A percentile compares a stretch with the other conserved stretches of the same genome.
Evolutionary conservation across 768 basidiomycete species (phyloP).

Genomic region (Suillus spraguei): DNA sequence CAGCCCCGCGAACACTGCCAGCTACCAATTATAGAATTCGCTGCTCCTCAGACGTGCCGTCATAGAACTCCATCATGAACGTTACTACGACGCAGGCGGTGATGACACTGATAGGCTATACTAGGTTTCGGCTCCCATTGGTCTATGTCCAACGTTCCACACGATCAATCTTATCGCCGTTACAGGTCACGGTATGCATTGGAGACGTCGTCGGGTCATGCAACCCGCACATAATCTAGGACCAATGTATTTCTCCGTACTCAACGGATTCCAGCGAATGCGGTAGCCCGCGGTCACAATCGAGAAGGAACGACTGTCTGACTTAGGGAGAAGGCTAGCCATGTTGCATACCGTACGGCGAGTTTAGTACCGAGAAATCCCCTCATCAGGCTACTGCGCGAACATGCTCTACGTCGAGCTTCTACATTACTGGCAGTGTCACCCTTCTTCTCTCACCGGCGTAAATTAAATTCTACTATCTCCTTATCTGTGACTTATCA

Average conservation of each 20-base stretch:
- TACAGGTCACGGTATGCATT: neutral
- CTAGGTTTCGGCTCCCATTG: neutral
- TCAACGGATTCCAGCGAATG: neutral
- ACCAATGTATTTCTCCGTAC: neutral
- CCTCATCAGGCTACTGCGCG: neutral
- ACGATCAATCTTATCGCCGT: neutral
- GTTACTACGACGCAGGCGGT: constrained; percentile 3
- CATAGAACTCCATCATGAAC: constrained; percentile 6
- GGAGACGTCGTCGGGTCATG: neutral
- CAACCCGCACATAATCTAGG: neutral
- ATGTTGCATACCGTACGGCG: neutral
- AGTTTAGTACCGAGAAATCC: neutral
- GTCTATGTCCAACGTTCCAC: neutral
- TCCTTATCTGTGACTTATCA: neutral
- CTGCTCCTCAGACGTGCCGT: constrained; percentile 6
- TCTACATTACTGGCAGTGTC: neutral
- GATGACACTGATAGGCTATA: constrained; percentile 9
- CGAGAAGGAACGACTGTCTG: neutral
- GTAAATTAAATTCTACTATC: neutral
- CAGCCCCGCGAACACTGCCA: constrained; percentile 1
- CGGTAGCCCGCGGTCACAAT: neutral
- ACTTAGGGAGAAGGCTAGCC: neutral
- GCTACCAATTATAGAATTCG: constrained; percentile 3
- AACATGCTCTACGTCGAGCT: neutral
- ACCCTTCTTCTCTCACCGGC: neutral